A percentile compares a stretch with the other conserved stretches of the same genome.
Conservation (phyloP, 1,139 yeast species). For the Saccharomyces hybrid region DNA sequence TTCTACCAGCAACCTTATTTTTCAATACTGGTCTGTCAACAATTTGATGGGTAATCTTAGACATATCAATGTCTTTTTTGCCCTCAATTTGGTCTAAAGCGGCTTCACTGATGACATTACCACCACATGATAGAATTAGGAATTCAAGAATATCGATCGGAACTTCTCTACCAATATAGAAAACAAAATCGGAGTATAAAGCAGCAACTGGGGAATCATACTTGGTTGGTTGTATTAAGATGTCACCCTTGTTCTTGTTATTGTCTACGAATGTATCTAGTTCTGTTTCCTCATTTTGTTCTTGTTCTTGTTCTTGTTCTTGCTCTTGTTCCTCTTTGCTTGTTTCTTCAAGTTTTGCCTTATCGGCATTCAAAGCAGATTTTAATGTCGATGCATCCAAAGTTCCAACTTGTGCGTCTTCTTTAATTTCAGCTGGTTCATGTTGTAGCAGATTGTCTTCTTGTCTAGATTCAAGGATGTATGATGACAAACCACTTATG, state of each 20-base stretch:
- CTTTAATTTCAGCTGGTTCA: slow-evolving; percentile 14
- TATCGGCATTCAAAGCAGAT: slow-evolving; percentile 35
- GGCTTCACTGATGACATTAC: slow-evolving; percentile 76
- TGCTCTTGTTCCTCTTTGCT: slow-evolving; percentile 31
- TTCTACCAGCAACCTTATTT: slow-evolving; percentile 80
- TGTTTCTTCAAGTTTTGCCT: slow-evolving; percentile 36
- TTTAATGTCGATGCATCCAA: slow-evolving; percentile 31
- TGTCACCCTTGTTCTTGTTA: slow-evolving; percentile 64
- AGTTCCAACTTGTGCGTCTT: slow-evolving; percentile 32
- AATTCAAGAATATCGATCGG: slow-evolving; percentile 88
- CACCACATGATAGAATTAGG: slow-evolving; percentile 81
- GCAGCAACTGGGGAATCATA: slow-evolving; percentile 49
- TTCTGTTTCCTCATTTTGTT: slow-evolving; percentile 40
- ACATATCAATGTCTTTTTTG: slow-evolving; percentile 46
- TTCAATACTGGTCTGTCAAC: slow-evolving; percentile 82
- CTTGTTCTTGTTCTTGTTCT: slow-evolving; percentile 37
- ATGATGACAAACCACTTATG: slow-evolving; percentile 84
- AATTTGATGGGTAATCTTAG: slow-evolving; percentile 82
- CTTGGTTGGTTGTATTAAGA: slow-evolving; percentile 71
- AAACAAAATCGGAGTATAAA: slow-evolving; percentile 66
- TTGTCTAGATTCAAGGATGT: slow-evolving; percentile 55
- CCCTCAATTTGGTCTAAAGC: slow-evolving; percentile 65
- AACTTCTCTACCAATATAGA: slow-evolving; percentile 92
- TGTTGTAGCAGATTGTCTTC: slow-evolving; percentile 37
- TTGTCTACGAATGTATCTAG: slow-evolving; percentile 65